Evolutionary conservation across 2,329 filamentous ascomycete species (phyloP).

Genomic region (Fusarium xylarioides): DNA sequence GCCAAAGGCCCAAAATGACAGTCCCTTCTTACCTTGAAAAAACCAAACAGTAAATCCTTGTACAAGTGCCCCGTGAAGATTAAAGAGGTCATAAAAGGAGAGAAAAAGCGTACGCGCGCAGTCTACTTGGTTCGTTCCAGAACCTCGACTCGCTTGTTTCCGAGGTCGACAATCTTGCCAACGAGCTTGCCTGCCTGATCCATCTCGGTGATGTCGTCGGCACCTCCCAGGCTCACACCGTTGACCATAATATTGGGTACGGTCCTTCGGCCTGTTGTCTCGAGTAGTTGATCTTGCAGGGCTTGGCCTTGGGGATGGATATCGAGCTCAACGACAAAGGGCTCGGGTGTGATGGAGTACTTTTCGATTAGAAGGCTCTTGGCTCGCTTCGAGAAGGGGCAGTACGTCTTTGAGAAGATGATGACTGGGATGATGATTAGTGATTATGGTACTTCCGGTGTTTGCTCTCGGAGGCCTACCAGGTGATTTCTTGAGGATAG

Average conservation of each 20-base stretch:
- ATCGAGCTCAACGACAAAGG: constrained; percentile 92
- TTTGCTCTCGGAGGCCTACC: constrained; percentile 61
- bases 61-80: constrained; percentile 14
- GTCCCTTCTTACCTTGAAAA: constrained; percentile 18
- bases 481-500: constrained; percentile 84
- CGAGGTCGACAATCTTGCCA: constrained; percentile 76
- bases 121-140: constrained; percentile 52
- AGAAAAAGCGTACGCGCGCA: neutral
- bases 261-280: constrained; percentile 81
- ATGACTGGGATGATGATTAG: constrained; percentile 68
- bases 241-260: constrained; percentile 94
- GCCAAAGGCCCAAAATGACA: constrained; percentile 9
- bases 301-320: constrained; percentile 76
- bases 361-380: constrained; percentile 85
- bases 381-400: constrained; percentile 83
- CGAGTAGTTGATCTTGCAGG: constrained; percentile 76
- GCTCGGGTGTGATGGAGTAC: constrained; percentile 83
- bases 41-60: constrained; percentile 5
- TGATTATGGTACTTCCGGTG: neutral
- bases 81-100: constrained; percentile 21
- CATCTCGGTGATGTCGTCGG: constrained; percentile 83
- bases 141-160: constrained; percentile 69
- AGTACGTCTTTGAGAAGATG: constrained; percentile 96
- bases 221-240: constrained; percentile 87
- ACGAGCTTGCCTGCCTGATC: constrained; percentile 73